Conservation (phyloP, 2,329 filamentous ascomycete species). For the Ophiostoma himal-ulmi region DNA sequence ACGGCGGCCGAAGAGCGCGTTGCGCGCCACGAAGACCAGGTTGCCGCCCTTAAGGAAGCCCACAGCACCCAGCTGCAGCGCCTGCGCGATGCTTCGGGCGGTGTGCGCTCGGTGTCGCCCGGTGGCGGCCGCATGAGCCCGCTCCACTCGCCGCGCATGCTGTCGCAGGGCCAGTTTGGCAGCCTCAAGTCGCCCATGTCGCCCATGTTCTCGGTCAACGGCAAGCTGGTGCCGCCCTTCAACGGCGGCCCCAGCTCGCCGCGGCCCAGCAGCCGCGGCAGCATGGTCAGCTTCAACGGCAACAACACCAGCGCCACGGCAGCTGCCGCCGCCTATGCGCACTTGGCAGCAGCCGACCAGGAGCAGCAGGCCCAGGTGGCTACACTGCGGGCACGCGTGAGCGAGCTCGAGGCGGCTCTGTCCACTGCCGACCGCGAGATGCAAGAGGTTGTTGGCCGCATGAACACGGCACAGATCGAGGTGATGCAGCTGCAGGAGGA, state of each 20-base stretch:
- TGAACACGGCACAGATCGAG: slow-evolving; percentile 79
- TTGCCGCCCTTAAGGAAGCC: slow-evolving; percentile 67
- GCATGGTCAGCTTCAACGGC: slow-evolving; percentile 34
- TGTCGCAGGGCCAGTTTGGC: slow-evolving; percentile 27
- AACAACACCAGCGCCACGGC: slow-evolving; percentile 36
- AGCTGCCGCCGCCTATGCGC: not conserved
- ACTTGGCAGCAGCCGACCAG: slow-evolving; percentile 42
- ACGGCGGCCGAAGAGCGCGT: slow-evolving; percentile 81
- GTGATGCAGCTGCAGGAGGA: slow-evolving; percentile 72
- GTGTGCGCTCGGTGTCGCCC: slow-evolving; percentile 21
- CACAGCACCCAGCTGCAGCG: slow-evolving; percentile 73
- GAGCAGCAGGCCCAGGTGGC: slow-evolving; percentile 69
- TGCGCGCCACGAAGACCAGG: slow-evolving; percentile 77
- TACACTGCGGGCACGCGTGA: slow-evolving; percentile 68
- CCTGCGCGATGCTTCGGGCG: slow-evolving; percentile 47
- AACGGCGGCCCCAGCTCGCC: slow-evolving; percentile 8
- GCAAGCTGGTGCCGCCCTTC: slow-evolving; percentile 26
- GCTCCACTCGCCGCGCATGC: slow-evolving; percentile 42
- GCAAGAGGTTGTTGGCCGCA: slow-evolving; percentile 74
- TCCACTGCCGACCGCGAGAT: slow-evolving; percentile 71
- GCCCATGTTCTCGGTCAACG: slow-evolving; percentile 50
- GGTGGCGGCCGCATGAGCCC: slow-evolving; percentile 10
- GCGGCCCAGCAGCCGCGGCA: slow-evolving; percentile 34
- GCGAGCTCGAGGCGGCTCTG: slow-evolving; percentile 78
- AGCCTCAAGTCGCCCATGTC: slow-evolving; percentile 37